Evolutionary conservation across 768 basidiomycete genomes (phyloP), one percentile per base, ranked within the genome.

Genomic region (Tremella mesenterica): DNA sequence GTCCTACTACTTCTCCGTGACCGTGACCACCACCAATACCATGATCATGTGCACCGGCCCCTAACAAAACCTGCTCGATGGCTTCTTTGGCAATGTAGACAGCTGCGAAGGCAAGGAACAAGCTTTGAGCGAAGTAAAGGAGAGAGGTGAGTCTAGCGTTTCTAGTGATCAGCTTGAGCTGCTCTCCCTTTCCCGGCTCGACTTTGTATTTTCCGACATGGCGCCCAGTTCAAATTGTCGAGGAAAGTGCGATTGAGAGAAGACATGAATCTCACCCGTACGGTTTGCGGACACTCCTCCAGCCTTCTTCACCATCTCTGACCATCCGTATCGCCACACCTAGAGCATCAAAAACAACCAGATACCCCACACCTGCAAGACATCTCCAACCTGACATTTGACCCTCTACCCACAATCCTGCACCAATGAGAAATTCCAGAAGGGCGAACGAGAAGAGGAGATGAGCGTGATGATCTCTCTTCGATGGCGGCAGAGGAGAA

Each of bases 11-110:
- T 33, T 81, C 80, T 8, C 79, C 79, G 65, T 85, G 84, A 61
- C 86, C 85, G 59, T 74, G 73, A 25, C 64, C 70, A 10, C 71
- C 72, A 16, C 81, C 85, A 12, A 59, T 62, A 6, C 81, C 80
- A 44, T 58, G 57, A 23, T 69, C 67, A 49, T 73, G 67, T 9
- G 61, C 65, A 13, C 56, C 57, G 6, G 62, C 45, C 18, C 69
- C 65, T 38, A 96, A 77, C 14, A 99, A 71, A 34, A 95, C 73
- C 74, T 93, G 91, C 74, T 99, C 93, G 3, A 97, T 78, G 0
- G 91, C 86, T 78, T 99, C 95, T 68, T 99, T 97, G 65, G 89
- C 91, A 16, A 97, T 85, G 75, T 97, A 99, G 2, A 96, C 85
- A 0, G 88, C 83, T 0, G 90, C 82, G 69, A 97, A 99, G 77